phyloP scores from a whole-genome alignment of 2,329 filamentous ascomycete genomes.

The Fusarium begoniae region DNA sequence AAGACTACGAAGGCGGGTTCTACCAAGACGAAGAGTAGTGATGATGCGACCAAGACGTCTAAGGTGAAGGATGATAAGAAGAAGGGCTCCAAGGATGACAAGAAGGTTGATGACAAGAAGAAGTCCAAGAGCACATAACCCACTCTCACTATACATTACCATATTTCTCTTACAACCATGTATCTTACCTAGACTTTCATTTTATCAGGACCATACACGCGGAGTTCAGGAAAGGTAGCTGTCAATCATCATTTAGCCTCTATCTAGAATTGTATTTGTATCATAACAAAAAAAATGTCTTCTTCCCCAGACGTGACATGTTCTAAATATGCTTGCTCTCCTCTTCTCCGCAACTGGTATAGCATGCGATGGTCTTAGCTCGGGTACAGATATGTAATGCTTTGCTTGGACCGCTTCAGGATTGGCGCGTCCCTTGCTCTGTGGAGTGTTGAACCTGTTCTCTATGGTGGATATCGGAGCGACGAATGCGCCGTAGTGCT shows the following conservation, averaged over 20 bases:
- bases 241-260: neutral
- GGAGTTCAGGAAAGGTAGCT: neutral
- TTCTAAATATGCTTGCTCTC: neutral
- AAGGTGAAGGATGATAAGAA: neutral
- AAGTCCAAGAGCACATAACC: neutral
- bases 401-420: neutral
- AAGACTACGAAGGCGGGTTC: neutral
- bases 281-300: neutral
- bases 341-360: neutral
- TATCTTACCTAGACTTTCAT: neutral
- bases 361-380: neutral
- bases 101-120: neutral
- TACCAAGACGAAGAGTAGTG: neutral
- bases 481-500: neutral
- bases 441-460: neutral
- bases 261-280: neutral
- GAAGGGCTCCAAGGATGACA: neutral
- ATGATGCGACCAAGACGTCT: neutral
- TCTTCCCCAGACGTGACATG: neutral
- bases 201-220: neutral
- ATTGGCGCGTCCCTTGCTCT: neutral
- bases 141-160: neutral
- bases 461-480: neutral
- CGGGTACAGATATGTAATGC: neutral
- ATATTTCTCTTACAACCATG: neutral